phyloP scores from a whole-genome alignment of 2,329 filamentous ascomycete species.

The Penicillium sp. region DNA sequence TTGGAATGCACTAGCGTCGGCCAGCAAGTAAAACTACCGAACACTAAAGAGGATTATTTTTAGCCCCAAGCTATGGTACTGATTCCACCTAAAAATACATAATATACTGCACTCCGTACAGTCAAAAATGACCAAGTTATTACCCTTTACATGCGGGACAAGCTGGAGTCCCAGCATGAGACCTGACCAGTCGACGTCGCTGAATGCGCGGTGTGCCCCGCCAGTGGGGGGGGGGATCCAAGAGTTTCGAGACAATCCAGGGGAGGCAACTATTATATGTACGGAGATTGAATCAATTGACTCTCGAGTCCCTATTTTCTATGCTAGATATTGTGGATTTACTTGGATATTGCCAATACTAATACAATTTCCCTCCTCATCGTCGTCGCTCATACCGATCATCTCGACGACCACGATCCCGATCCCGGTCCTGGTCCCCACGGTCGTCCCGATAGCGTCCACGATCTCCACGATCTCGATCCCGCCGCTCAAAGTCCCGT shows the following conservation, averaged over 20 bases:
- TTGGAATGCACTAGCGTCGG: conserved; percentile 9
- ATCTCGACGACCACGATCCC: conserved; percentile 32
- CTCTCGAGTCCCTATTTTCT: background rate
- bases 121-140: background rate
- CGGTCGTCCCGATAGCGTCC: conserved; percentile 27
- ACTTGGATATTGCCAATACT: background rate
- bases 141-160: conserved; percentile 3
- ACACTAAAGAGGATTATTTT: conserved; percentile 27
- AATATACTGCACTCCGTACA: background rate
- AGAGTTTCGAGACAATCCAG: background rate
- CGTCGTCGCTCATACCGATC: conserved; percentile 38
- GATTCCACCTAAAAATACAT: conserved; percentile 3
- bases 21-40: background rate
- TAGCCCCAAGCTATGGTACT: conserved; percentile 19
- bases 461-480: conserved; percentile 36
- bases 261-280: background rate
- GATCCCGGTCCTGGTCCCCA: conserved; percentile 44
- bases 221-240: conserved; percentile 22
- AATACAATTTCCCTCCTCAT: conserved; percentile 25
- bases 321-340: background rate
- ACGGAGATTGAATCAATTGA: background rate
- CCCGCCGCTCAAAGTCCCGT: conserved; percentile 33
- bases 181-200: conserved; percentile 27
- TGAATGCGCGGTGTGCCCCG: conserved; percentile 16
- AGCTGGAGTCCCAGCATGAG: conserved; percentile 23